These are phyloP conservation scores for Podochytrium sp. DNA, from an alignment of 192 early-diverging fungal genomes.

Conservation along the genomic window DNA sequence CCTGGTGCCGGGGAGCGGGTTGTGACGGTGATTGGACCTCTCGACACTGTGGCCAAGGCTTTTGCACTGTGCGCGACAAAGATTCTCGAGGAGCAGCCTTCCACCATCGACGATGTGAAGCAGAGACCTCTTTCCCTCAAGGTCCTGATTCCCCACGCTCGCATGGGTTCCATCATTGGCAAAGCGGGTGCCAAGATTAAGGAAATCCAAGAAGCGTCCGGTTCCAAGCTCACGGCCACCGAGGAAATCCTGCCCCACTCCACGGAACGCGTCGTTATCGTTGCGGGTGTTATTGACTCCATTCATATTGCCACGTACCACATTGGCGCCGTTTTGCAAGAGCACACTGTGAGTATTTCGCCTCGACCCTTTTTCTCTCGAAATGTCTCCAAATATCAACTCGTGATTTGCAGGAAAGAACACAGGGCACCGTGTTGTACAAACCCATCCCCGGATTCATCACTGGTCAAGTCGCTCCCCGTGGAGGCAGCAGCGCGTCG, in stretches of 20 bases:
- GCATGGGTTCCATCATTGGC: slow-evolving; percentile 89
- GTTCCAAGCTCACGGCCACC: slow-evolving; percentile 81
- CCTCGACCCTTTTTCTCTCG: neutral
- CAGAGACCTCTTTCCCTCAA: slow-evolving; percentile 69
- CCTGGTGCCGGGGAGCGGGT: slow-evolving; percentile 84
- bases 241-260: slow-evolving; percentile 92
- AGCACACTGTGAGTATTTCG: slow-evolving; percentile 20
- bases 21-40: slow-evolving; percentile 50
- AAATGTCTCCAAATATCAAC: neutral
- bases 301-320: slow-evolving; percentile 79
- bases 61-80: slow-evolving; percentile 75
- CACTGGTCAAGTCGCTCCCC: slow-evolving; percentile 19
- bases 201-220: slow-evolving; percentile 89
- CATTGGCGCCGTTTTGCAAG: slow-evolving; percentile 39
- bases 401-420: neutral
- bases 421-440: slow-evolving; percentile 36
- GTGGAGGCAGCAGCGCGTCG: neutral
- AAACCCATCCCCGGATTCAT: slow-evolving; percentile 36
- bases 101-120: slow-evolving; percentile 44
- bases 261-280: slow-evolving; percentile 90
- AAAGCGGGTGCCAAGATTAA: slow-evolving; percentile 93
- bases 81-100: slow-evolving; percentile 38
- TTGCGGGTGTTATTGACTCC: slow-evolving; percentile 82
- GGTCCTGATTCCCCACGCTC: slow-evolving; percentile 86
- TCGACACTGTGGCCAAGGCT: slow-evolving; percentile 58